Conservation (phyloP, 1,284 basidiomycete species). For the Violaceomyces palustris region DNA sequence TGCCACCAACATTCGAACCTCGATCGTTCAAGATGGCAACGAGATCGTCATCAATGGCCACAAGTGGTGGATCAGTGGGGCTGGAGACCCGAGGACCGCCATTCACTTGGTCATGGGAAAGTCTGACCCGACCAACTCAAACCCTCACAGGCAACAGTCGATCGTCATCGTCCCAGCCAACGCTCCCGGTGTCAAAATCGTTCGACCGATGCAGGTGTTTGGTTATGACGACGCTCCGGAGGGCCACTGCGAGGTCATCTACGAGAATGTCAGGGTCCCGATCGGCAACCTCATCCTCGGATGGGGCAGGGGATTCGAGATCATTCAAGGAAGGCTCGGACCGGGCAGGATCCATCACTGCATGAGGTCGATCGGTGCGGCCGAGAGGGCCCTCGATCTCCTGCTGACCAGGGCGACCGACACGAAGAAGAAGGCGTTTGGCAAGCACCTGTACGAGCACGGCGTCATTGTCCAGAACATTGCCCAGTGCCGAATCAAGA, state of each 20-base stretch:
- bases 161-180: slow-evolving; percentile 88
- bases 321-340: slow-evolving; percentile 94
- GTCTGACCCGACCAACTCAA: slow-evolving; percentile 70
- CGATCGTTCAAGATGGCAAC: slow-evolving; percentile 76
- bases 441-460: slow-evolving; percentile 83
- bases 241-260: slow-evolving; percentile 90
- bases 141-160: slow-evolving; percentile 77
- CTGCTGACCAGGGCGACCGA: slow-evolving; percentile 91
- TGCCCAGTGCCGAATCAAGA: slow-evolving; percentile 84
- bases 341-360: slow-evolving; percentile 90
- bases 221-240: slow-evolving; percentile 53
- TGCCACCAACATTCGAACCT: slow-evolving; percentile 89
- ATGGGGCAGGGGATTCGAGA: slow-evolving; percentile 92
- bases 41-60: slow-evolving; percentile 91
- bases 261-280: slow-evolving; percentile 87
- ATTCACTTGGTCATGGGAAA: slow-evolving; percentile 92
- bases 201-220: slow-evolving; percentile 80
- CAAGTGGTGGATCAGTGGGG: slow-evolving; percentile 99
- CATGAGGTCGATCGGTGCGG: slow-evolving; percentile 91
- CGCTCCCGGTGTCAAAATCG: slow-evolving; percentile 76
- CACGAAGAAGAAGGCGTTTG: slow-evolving; percentile 83
- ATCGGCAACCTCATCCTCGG: slow-evolving; percentile 76
- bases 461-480: slow-evolving; percentile 89
- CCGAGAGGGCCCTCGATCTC: slow-evolving; percentile 76
- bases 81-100: slow-evolving; percentile 83